Evolutionary conservation across 257 asterid genomes (phyloP), one percentile per base, ranked within the genome.

Genomic region (Eucommia ulmoides): DNA sequence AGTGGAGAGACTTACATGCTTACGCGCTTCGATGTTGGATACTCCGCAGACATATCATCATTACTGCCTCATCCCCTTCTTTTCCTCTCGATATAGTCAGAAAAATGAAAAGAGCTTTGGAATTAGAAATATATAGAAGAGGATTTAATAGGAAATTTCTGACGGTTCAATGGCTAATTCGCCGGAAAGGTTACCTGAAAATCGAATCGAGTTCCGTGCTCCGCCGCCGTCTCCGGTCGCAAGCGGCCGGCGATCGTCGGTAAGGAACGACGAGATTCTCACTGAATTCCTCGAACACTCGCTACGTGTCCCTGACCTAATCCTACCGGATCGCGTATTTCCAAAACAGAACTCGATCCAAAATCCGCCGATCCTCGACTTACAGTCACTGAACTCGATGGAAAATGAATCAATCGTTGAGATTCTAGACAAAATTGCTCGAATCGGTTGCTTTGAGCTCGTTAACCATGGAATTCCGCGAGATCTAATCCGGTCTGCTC

Each of bases 141-240:
- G 45, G n/a, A 15, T 38, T 38, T 3, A 29, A 14, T 6, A 29
- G 10, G 38, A 42, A 6, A 6, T 16, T 3, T 18, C 8, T 0
- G 2, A 16, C 48, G 4, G 6, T 18, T 42, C 48, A 1, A 75
- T 74, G 88, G 75, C 74, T 24, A 53, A 25, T 49, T 71, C 81
- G 47, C 83, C 83, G 8, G 87, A 71, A 49, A 19, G 68, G 23
- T 23, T 70, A 47, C 58, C 54, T 41, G 77, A 61, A 38, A 68
- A 41, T 57, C 69, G 59, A 47, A 52, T 75, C 57, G 82, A 83
- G 56, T 88, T 88, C 71, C 83, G 88, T 24, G 97, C 97, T 0
- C 95, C 97, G 1, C 95, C 97, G 19, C 97, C 95, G 0, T 88
- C 97, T 35, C 97, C 97, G 7, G 81, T 81, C 52, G 95, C 82